phyloP scores from a whole-genome alignment of 2,329 filamentous ascomycete species.

The Penicillium occitanis region DNA sequence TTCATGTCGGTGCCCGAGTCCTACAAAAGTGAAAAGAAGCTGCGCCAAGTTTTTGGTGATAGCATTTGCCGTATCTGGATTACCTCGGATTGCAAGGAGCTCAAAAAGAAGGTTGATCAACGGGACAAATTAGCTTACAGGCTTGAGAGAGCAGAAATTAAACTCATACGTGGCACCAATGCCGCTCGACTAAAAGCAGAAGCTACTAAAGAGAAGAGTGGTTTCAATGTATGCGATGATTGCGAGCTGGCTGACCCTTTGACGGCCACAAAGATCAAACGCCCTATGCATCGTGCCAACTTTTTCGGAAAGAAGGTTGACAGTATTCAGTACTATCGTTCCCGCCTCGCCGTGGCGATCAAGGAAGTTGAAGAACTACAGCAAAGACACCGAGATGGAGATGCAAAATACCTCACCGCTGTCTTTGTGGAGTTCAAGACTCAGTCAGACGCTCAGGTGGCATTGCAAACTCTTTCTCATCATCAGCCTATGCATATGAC shows the following conservation, averaged over 20 bases:
- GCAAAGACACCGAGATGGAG: constrained; percentile 61
- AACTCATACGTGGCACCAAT: constrained; percentile 77
- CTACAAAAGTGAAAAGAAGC: constrained; percentile 71
- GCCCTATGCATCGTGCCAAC: constrained; percentile 70
- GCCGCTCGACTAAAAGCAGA: constrained; percentile 62
- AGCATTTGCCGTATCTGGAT: constrained; percentile 84
- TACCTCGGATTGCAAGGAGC: constrained; percentile 69
- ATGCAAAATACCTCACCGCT: constrained; percentile 66
- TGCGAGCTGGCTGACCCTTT: constrained; percentile 32
- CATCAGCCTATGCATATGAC: constrained; percentile 85
- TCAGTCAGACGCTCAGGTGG: constrained; percentile 79
- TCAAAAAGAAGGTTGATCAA: constrained; percentile 75
- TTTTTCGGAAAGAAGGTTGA: constrained; percentile 82
- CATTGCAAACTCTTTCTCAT: constrained; percentile 79
- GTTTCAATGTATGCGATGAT: constrained; percentile 29
- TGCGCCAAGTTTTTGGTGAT: constrained; percentile 77
- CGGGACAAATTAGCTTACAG: constrained; percentile 75
- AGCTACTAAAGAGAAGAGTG: constrained; percentile 22
- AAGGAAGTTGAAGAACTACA: constrained; percentile 68
- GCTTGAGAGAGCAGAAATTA: constrained; percentile 83
- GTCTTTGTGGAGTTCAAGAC: constrained; percentile 87
- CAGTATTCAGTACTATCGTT: constrained; percentile 81
- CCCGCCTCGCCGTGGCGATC: constrained; percentile 69
- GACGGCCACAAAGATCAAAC: constrained; percentile 48
- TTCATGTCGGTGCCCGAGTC: constrained; percentile 79